These are phyloP conservation scores for Sarocladiaceae sp. DNA, from an alignment of 2,329 filamentous ascomycete species.

Conservation along the genomic window DNA sequence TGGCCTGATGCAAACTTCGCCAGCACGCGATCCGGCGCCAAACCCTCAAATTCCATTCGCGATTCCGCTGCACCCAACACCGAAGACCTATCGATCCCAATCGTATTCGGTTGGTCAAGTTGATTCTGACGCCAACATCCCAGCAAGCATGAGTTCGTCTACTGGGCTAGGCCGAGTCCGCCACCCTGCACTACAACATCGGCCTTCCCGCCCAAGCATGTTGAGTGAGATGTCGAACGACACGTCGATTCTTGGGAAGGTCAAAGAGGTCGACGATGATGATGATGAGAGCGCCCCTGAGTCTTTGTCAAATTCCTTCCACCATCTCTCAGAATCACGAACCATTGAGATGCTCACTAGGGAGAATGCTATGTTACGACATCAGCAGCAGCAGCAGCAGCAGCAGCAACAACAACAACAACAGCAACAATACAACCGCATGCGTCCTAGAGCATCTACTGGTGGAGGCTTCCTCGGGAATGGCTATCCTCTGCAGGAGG, in stretches of 20 bases:
- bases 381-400: conserved; percentile 32
- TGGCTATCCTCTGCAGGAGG: conserved; percentile 52
- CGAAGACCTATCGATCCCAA: conserved; percentile 89
- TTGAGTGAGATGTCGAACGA: conserved; percentile 65
- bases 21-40: conserved; percentile 44
- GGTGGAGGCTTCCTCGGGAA: conserved; percentile 48
- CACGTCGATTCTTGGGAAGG: conserved; percentile 55
- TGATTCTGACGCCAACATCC: conserved; percentile 54
- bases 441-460: conserved; percentile 54
- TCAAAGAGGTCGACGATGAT: conserved; percentile 64
- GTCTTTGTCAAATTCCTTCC: conserved; percentile 38
- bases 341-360: conserved; percentile 56
- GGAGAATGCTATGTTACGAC: conserved; percentile 57
- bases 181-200: conserved; percentile 68
- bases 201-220: conserved; percentile 73
- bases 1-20: conserved; percentile 41
- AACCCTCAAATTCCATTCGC: conserved; percentile 73
- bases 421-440: conserved; percentile 26
- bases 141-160: conserved; percentile 36
- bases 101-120: conserved; percentile 94
- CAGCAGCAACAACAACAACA: conserved; percentile 29
- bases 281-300: conserved; percentile 48
- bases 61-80: conserved; percentile 82
- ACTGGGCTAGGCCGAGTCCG: conserved; percentile 47
- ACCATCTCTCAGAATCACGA: conserved; percentile 52